A percentile compares a stretch with the other conserved stretches of the same genome.
phyloP scores from a whole-genome alignment of 2,329 filamentous ascomycete species.

The Colletotrichum eleusines region DNA sequence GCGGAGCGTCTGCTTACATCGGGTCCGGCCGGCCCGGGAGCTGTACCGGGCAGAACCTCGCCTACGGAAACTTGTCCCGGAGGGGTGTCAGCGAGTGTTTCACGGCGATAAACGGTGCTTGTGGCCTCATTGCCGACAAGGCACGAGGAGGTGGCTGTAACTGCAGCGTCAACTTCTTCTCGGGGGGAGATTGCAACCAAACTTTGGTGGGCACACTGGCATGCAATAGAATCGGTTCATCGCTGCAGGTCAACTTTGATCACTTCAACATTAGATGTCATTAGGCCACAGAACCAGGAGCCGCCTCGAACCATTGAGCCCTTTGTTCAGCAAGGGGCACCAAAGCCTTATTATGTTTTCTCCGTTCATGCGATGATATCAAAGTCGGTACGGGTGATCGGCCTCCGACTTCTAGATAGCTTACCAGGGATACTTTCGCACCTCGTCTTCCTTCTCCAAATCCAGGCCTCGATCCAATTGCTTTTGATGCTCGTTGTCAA shows the following conservation, averaged over 20 bases:
- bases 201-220: conserved; percentile 23
- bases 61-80: conserved; percentile 11
- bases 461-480: conserved; percentile 78
- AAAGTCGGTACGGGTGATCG: too few species aligned
- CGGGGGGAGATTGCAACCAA: conserved; percentile 24
- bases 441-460: conserved; percentile 69
- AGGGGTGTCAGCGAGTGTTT: conserved; percentile 28
- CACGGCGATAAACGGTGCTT: conserved; percentile 29
- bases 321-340: neutral
- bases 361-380: too few species aligned
- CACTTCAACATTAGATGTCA: conserved; percentile 29
- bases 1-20: conserved; percentile 27
- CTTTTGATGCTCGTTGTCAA: conserved; percentile 80
- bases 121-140: conserved; percentile 8
- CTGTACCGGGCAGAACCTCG: conserved; percentile 31
- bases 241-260: conserved; percentile 34
- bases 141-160: neutral
- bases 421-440: conserved; percentile 71
- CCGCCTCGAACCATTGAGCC: too few species aligned
- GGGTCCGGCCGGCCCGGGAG: conserved; percentile 16
- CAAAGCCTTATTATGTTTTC: too few species aligned
- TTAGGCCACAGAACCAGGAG: too few species aligned
- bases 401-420: neutral
- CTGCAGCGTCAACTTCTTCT: conserved; percentile 31
- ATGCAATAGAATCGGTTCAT: conserved; percentile 17